These are phyloP conservation scores for Dendrothele bispora DNA, from an alignment of 768 basidiomycete species.

Conservation along the genomic window DNA sequence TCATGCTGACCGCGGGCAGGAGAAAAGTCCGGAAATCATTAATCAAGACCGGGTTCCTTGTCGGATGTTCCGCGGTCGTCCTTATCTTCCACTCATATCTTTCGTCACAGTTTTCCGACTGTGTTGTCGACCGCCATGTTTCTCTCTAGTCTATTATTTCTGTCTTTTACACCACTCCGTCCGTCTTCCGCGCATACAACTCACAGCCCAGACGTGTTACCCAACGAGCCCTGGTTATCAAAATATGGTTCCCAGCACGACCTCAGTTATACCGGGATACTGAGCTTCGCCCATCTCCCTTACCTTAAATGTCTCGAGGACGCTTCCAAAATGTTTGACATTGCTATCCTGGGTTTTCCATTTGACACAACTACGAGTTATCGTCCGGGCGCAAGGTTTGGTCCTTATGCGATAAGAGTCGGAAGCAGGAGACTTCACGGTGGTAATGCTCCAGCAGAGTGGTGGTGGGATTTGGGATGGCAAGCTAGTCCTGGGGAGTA, in stretches of 20 bases:
- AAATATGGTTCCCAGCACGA: constrained; percentile 58
- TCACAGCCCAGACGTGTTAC: too few relatives aligned
- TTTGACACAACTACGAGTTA: constrained; percentile 56
- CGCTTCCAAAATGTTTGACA: constrained; percentile 44
- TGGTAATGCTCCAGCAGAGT: too few relatives aligned
- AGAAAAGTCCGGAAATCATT: too few relatives aligned
- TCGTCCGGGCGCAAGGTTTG: constrained; percentile 61
- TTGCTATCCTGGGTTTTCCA: constrained; percentile 65
- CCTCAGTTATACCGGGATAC: constrained; percentile 59
- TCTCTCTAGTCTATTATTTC: too few relatives aligned
- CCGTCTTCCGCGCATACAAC: too few relatives aligned
- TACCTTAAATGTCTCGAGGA: constrained; percentile 57
- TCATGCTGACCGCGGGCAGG: too few relatives aligned
- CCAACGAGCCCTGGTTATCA: constrained; percentile 42
- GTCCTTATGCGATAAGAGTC: constrained; percentile 64
- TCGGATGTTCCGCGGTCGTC: too few relatives aligned
- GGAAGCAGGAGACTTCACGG: constrained; percentile 59
- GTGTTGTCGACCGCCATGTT: too few relatives aligned
- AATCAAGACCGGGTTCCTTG: too few relatives aligned
- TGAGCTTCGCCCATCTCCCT: constrained; percentile 66
- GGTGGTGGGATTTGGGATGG: constrained; percentile 41
- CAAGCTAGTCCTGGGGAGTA: constrained; percentile 47
- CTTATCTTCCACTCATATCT: too few relatives aligned
- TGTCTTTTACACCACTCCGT: too few relatives aligned
- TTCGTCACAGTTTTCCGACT: too few relatives aligned